phyloP scores from a whole-genome alignment of 352 stramenopile species.

The Pythium pyrilobum region DNA sequence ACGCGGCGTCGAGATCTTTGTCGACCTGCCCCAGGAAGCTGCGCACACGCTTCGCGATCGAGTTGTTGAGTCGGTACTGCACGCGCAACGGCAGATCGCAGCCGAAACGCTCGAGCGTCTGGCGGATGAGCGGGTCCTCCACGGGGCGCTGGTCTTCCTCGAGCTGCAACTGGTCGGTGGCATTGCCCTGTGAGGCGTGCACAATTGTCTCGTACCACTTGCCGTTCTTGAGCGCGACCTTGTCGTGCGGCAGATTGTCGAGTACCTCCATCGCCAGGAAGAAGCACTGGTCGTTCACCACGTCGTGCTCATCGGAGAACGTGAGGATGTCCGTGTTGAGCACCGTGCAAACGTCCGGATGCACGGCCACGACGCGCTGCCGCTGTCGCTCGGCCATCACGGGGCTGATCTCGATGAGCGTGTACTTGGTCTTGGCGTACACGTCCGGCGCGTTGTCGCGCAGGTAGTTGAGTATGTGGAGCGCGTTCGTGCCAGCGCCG shows the following conservation, averaged over 20 bases:
- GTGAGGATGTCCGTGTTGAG: conserved; percentile 81
- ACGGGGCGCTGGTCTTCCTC: conserved; percentile 46
- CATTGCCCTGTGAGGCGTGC: conserved; percentile 12
- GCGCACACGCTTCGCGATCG: conserved; percentile 47
- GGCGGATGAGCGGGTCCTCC: conserved; percentile 62
- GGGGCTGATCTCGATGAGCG: conserved; percentile 85
- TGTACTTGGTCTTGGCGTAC: conserved; percentile 83
- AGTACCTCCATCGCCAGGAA: conserved; percentile 87
- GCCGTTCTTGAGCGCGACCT: conserved; percentile 67
- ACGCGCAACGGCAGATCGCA: conserved; percentile 64
- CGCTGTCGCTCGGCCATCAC: conserved; percentile 81
- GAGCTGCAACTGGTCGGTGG: conserved; percentile 15
- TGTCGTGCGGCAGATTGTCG: conserved; percentile 91
- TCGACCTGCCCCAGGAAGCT: conserved; percentile 45
- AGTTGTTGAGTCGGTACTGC: conserved; percentile 53
- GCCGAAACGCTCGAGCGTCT: conserved; percentile 68
- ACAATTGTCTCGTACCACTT: conserved; percentile 78
- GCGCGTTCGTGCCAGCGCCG: conserved; percentile 84
- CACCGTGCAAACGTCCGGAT: conserved; percentile 63
- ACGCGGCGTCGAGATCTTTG: conserved; percentile 57
- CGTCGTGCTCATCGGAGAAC: conserved; percentile 51
- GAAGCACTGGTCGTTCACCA: conserved; percentile 55
- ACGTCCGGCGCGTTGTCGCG: conserved; percentile 61
- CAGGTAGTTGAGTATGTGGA: conserved; percentile 88
- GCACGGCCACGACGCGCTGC: conserved; percentile 42